A percentile compares a stretch with the other conserved stretches of the same genome.
Conservation (phyloP, 495 filamentous ascomycete genomes). For the Platismatia glauca region DNA sequence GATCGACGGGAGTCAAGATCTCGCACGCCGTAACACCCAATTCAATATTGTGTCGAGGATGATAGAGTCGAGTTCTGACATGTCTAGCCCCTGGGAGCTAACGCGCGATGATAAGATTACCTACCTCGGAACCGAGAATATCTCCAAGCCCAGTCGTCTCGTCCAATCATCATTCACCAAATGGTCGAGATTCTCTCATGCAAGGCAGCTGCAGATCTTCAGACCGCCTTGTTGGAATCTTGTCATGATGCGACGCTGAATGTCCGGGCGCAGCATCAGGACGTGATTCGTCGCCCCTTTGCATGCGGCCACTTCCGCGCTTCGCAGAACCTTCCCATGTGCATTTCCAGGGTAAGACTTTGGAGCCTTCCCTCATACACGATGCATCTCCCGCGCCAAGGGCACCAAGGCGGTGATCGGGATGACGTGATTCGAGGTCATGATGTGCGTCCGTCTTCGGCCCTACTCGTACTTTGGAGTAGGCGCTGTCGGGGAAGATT, state of each 20-base stretch:
- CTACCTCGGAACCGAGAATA: too few species aligned
- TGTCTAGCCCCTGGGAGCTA: too few species aligned
- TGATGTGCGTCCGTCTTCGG: not conserved
- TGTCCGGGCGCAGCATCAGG: not conserved
- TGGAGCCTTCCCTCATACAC: not conserved
- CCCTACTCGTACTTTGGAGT: not conserved
- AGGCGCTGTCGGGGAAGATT: not conserved
- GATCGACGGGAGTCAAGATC: too few species aligned
- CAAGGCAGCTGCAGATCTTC: not conserved
- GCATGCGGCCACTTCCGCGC: not conserved
- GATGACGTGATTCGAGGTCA: not conserved
- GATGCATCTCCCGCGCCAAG: too few species aligned
- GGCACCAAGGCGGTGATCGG: not conserved
- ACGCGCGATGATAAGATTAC: too few species aligned
- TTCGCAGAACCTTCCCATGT: not conserved
- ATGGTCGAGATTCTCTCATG: too few species aligned
- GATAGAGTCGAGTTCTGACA: too few species aligned
- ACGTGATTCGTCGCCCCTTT: not conserved
- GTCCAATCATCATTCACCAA: too few species aligned
- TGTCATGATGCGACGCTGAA: not conserved
- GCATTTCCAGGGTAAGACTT: not conserved
- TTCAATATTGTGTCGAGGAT: too few species aligned
- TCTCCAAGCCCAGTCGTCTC: too few species aligned
- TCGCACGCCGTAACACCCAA: too few species aligned
- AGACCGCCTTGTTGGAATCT: not conserved